A percentile compares a stretch with the other conserved stretches of the same genome.
Conservation (phyloP, 768 basidiomycete genomes). For the Serendipita sp. region DNA sequence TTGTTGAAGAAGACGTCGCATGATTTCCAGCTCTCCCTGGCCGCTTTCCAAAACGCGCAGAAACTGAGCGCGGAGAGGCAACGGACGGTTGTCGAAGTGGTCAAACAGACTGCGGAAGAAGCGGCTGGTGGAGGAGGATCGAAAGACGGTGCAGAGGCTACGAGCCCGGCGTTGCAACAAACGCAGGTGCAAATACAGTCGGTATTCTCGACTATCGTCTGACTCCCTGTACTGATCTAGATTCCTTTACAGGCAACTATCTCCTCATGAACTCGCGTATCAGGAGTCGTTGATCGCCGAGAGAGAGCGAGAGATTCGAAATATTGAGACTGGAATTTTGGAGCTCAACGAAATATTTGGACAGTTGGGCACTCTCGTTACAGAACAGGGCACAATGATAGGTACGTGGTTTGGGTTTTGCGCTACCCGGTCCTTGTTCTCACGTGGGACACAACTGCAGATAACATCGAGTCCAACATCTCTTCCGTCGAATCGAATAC, state of each 20-base stretch:
- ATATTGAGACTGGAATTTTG: constrained; percentile 94
- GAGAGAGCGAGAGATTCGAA: constrained; percentile 84
- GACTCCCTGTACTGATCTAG: background rate
- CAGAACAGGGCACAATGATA: constrained; percentile 87
- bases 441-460: constrained; percentile 26
- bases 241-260: constrained; percentile 35
- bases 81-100: constrained; percentile 73
- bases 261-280: constrained; percentile 83
- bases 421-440: background rate
- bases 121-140: background rate
- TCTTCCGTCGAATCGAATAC: constrained; percentile 75
- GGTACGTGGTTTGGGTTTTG: constrained; percentile 38
- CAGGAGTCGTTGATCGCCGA: constrained; percentile 93
- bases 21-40: constrained; percentile 78
- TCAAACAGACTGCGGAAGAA: no score
- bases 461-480: constrained; percentile 91
- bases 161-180: background rate
- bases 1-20: constrained; percentile 83
- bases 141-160: background rate
- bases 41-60: constrained; percentile 85
- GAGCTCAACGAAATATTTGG: constrained; percentile 94
- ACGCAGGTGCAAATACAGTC: constrained; percentile 18
- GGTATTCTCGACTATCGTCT: background rate
- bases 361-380: constrained; percentile 85
- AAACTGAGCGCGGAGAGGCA: constrained; percentile 82